These are phyloP conservation scores for Stenocarpella maydis DNA, from an alignment of 2,329 filamentous ascomycete genomes.

Conservation along the genomic window DNA sequence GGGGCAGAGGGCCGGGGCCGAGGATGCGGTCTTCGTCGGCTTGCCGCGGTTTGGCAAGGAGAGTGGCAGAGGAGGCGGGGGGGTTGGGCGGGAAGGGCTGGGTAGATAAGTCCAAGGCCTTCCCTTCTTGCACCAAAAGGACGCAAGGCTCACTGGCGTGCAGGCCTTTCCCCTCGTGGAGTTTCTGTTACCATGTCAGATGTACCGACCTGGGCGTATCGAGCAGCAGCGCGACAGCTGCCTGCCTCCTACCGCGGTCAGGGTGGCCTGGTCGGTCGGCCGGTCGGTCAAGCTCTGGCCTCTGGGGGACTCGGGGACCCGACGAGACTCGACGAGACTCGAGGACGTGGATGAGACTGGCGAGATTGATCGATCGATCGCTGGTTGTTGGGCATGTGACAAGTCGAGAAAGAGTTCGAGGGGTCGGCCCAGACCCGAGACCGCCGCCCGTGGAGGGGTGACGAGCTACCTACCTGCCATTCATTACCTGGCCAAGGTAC, in stretches of 20 bases:
- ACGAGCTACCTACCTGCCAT: too few relatives aligned
- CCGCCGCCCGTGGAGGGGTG: conserved; percentile 12
- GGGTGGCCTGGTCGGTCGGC: conserved; percentile 13
- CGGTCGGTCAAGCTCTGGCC: not conserved
- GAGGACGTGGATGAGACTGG: not conserved
- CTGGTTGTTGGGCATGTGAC: too few relatives aligned
- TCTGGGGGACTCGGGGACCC: not conserved
- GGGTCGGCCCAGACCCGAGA: conserved; percentile 1
- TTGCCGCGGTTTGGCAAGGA: conserved; percentile 35
- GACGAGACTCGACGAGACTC: not conserved
- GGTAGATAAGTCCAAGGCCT: conserved; percentile 8
- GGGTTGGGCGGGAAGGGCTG: conserved; percentile 9
- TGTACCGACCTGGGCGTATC: too few relatives aligned
- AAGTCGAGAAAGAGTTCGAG: conserved; percentile 1
- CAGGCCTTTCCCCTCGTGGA: conserved; percentile 22
- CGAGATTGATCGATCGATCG: too few relatives aligned
- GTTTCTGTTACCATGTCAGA: conserved; percentile 20
- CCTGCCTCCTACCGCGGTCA: conserved; percentile 1
- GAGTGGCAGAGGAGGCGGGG: conserved; percentile 12
- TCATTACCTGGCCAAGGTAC: not conserved
- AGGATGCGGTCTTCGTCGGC: conserved; percentile 34
- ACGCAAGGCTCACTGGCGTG: conserved; percentile 15
- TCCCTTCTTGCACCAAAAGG: not conserved
- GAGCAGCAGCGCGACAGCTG: not conserved
- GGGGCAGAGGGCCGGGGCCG: conserved; percentile 26